Evolutionary conservation across 768 basidiomycete species (phyloP), one percentile per base, ranked within the genome.

Genomic region (Tylopilus rubrobrunneus): DNA sequence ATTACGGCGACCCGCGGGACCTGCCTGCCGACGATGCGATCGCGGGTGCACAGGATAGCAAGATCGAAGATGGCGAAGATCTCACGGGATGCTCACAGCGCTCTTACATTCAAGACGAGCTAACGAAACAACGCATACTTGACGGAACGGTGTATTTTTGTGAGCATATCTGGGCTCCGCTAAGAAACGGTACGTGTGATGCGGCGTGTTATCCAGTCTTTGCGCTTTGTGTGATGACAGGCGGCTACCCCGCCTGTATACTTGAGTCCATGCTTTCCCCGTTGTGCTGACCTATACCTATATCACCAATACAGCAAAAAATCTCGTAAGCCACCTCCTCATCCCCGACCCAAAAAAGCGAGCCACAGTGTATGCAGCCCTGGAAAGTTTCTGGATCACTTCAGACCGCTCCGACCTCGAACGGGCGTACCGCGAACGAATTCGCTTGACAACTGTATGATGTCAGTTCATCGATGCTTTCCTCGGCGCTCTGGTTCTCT

Each of bases 61-160:
- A 66, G 42, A 60, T 66, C 19, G 73, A 74, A 33, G 72, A 73
- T 5, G 66, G 69, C 69, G 45, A 66, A 59, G 59, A 73, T 71
- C 56, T 63, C 23, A 39, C 49, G 45, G 66, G 51, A 42, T 56
- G 63, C 43, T 73, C 71, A 17, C 58, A 66, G 53, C 55, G 70
- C 68, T 49, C 73, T 73, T 53, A 68, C 62, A 48, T 76, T 67
- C 61, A 78, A 74, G 88, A 89, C 62, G 70, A 78, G 40, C 73
- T 77, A 49, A 78, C 89, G 42, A 90, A 89, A 68, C 74, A 78
- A 52, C 78, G 86, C 33, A 92, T 92, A 45, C 74, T 91, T 33
- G 71, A 79, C 27, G 85, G 84, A 12, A 74, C 75, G 10, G 70
- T 86, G 17, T 76, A 82, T 31, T 90, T 87, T 62, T 72, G 73